phyloP scores from a whole-genome alignment of 306 rosid species.

The Malus orientalis region DNA sequence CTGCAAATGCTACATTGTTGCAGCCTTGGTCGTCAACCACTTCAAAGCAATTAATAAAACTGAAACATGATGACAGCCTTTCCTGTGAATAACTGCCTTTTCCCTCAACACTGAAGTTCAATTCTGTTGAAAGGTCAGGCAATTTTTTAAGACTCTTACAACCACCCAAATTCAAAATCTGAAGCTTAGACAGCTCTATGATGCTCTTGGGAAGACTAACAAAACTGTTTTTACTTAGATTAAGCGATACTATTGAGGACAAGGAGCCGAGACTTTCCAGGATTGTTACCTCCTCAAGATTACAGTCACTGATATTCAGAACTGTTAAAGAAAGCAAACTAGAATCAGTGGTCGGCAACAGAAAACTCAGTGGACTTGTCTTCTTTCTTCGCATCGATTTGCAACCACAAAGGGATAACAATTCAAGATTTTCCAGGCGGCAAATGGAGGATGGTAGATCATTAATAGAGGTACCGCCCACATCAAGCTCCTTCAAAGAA shows the following conservation, averaged over 20 bases:
- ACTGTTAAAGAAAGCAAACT: slow-evolving; percentile 1
- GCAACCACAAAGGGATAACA: not conserved
- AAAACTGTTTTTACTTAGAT: slow-evolving; percentile 9
- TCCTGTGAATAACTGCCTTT: slow-evolving; percentile 1
- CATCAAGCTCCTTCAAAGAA: slow-evolving; percentile 5
- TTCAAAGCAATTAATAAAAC: not conserved
- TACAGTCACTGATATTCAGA: slow-evolving; percentile 3
- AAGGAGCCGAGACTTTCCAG: not conserved
- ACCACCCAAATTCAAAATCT: not conserved
- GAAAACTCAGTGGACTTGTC: not conserved
- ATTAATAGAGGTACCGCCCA: not conserved
- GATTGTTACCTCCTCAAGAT: not conserved
- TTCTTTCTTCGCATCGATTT: not conserved
- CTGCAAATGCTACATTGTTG: not conserved
- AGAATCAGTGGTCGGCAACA: not conserved
- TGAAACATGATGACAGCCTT: not conserved
- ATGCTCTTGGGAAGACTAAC: slow-evolving; percentile 3
- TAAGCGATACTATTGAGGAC: not conserved
- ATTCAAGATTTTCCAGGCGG: not conserved
- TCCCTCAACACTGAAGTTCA: not conserved
- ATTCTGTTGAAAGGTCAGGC: slow-evolving; percentile 10
- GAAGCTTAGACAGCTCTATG: slow-evolving; percentile 6
- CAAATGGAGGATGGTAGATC: not conserved
- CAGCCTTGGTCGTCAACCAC: not conserved
- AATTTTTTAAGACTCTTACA: slow-evolving; percentile 9